These are phyloP conservation scores for Aureobasidium sp. DNA, from an alignment of 2,329 filamentous ascomycete species.

Conservation along the genomic window DNA sequence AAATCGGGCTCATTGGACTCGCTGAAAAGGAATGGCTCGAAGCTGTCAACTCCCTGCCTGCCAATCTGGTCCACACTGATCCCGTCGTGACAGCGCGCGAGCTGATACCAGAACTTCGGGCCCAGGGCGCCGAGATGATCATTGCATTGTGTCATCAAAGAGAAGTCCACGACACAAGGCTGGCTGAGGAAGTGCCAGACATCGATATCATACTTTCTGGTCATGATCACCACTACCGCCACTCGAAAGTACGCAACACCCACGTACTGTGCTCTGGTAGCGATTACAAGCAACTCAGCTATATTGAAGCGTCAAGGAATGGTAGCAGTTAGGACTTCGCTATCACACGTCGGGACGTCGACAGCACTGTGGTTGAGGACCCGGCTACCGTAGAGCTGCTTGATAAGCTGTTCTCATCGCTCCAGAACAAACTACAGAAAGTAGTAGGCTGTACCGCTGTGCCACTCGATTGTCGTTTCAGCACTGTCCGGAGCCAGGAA, in stretches of 20 bases:
- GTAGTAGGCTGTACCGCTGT: constrained; percentile 75
- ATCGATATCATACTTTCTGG: constrained; percentile 83
- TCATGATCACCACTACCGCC: constrained; percentile 82
- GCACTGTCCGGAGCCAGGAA: constrained; percentile 66
- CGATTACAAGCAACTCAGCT: constrained; percentile 88
- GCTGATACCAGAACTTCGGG: constrained; percentile 62
- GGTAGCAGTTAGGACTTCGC: constrained; percentile 66
- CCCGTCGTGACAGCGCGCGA: constrained; percentile 67
- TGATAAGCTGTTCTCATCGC: constrained; percentile 58
- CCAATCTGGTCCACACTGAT: constrained; percentile 72
- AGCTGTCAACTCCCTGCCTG: constrained; percentile 79
- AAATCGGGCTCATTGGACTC: constrained; percentile 75
- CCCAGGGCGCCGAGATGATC: constrained; percentile 72
- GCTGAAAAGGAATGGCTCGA: constrained; percentile 73
- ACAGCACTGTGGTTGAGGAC: constrained; percentile 59
- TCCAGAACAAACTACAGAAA: constrained; percentile 71
- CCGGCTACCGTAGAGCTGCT: constrained; percentile 53
- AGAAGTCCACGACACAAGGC: constrained; percentile 81
- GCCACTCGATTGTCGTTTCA: constrained; percentile 79
- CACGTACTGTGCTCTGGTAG: constrained; percentile 82
- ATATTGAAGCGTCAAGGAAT: constrained; percentile 57
- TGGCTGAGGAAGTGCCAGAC: constrained; percentile 62
- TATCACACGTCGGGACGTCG: constrained; percentile 66
- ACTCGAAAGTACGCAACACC: constrained; percentile 66
- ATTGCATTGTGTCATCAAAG: constrained; percentile 78